These are phyloP conservation scores for Cercophora samala DNA, from an alignment of 495 filamentous ascomycete species.

Conservation along the genomic window DNA sequence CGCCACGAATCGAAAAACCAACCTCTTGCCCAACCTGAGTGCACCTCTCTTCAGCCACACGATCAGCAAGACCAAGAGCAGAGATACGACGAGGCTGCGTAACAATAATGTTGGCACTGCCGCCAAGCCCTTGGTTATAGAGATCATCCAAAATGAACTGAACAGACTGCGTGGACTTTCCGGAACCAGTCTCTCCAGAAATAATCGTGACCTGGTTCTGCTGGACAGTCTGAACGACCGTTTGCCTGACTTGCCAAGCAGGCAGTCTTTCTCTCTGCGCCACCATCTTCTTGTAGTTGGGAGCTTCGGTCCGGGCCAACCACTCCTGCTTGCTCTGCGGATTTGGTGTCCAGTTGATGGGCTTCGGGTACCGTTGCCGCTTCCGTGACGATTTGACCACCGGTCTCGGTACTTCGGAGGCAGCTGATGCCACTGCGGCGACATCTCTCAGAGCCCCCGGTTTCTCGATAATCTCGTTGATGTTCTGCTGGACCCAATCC, in stretches of 20 bases:
- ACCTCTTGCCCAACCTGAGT: slow-evolving; percentile 79
- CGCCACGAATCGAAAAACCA: slow-evolving; percentile 91
- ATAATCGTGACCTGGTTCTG: slow-evolving; percentile 87
- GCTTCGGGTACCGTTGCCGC: slow-evolving; percentile 50
- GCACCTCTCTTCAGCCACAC: slow-evolving; percentile 90
- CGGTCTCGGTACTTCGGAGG: slow-evolving; percentile 44
- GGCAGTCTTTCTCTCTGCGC: slow-evolving; percentile 67
- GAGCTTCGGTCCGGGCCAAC: slow-evolving; percentile 44
- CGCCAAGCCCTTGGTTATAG: slow-evolving; percentile 70
- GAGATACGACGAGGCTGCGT: slow-evolving; percentile 95
- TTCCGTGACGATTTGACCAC: slow-evolving; percentile 30
- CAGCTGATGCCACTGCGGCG: slow-evolving; percentile 61
- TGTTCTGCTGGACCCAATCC: slow-evolving; percentile 82
- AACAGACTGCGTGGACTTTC: slow-evolving; percentile 95
- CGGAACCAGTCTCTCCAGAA: slow-evolving; percentile 92
- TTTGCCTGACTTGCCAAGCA: slow-evolving; percentile 78
- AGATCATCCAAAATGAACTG: slow-evolving; percentile 94
- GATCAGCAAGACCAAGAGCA: slow-evolving; percentile 86
- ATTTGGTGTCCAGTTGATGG: slow-evolving; percentile 46
- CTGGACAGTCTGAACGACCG: slow-evolving; percentile 69
- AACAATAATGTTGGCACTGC: slow-evolving; percentile 84
- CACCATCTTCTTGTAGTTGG: slow-evolving; percentile 68
- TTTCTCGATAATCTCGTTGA: slow-evolving; percentile 70
- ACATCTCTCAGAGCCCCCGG: slow-evolving; percentile 83
- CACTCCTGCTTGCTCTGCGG: slow-evolving; percentile 44